A percentile compares a stretch with the other conserved stretches of the same genome.
phyloP scores from a whole-genome alignment of 2,329 filamentous ascomycete species.

The Xylogone sp. region DNA sequence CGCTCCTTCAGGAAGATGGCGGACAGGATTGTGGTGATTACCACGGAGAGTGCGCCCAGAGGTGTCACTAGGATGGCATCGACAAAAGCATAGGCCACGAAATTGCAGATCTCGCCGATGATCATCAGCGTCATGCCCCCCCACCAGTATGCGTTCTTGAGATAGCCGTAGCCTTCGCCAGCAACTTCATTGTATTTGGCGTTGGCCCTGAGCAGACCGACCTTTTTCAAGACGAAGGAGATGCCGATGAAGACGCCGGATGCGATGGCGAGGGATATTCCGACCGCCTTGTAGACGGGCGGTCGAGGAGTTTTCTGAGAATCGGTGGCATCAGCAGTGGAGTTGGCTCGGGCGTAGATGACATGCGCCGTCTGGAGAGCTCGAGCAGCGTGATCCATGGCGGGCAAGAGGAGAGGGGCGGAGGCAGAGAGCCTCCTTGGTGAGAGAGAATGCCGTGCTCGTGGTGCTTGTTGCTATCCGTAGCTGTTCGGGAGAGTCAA shows the following conservation, averaged over 20 bases:
- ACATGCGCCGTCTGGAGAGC: conserved; percentile 34
- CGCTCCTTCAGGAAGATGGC: conserved; percentile 95
- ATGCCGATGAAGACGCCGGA: conserved; percentile 91
- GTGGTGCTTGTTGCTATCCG: background rate
- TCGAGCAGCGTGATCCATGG: conserved; percentile 35
- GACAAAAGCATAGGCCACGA: conserved; percentile 94
- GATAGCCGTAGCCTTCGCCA: conserved; percentile 93
- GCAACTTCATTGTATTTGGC: conserved; percentile 95
- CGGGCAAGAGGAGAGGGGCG: conserved; percentile 6
- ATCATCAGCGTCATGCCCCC: conserved; percentile 95
- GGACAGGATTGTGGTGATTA: conserved; percentile 85
- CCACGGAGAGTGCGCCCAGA: conserved; percentile 84
- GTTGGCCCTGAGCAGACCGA: conserved; percentile 86
- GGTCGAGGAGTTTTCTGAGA: conserved; percentile 17
- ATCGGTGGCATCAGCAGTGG: conserved; percentile 15
- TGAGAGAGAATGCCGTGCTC: background rate
- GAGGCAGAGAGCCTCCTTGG: conserved; percentile 1
- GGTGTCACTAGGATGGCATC: conserved; percentile 95
- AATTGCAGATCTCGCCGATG: conserved; percentile 92
- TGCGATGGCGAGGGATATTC: conserved; percentile 77
- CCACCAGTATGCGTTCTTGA: conserved; percentile 97
- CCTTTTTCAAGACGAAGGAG: conserved; percentile 95
- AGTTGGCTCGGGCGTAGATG: conserved; percentile 38
- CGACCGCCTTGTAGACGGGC: conserved; percentile 72
- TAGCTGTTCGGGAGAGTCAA: background rate